phyloP scores from a whole-genome alignment of 495 filamentous ascomycete species.

The Staphylotrichum longicolle region DNA sequence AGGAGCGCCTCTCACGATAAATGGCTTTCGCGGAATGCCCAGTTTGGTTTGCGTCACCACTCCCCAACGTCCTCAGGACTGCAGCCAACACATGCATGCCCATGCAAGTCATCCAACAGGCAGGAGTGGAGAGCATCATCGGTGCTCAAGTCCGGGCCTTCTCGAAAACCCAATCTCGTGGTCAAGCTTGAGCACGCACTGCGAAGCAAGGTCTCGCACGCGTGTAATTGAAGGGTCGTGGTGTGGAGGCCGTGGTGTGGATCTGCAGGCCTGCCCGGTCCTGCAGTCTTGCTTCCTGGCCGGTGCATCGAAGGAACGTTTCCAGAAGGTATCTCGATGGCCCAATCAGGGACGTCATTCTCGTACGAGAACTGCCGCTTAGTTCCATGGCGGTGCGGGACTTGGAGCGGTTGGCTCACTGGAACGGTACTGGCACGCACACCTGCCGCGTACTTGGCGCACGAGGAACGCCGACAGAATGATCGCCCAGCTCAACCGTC shows the following conservation, averaged over 20 bases:
- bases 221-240: background rate
- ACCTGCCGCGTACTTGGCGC: too few relatives aligned
- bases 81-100: background rate
- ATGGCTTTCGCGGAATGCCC: slow-evolving; percentile 13
- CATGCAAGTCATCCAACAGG: background rate
- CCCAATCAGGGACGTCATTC: slow-evolving; percentile 19
- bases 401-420: background rate
- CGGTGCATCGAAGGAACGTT: slow-evolving; percentile 16
- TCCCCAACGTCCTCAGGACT: too few relatives aligned
- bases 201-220: background rate
- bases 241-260: slow-evolving; percentile 5
- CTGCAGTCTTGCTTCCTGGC: slow-evolving; percentile 2
- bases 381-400: background rate
- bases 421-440: too few relatives aligned
- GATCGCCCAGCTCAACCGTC: slow-evolving; percentile 1
- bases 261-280: background rate
- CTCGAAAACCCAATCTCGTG: slow-evolving; percentile 1
- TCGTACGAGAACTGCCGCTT: slow-evolving; percentile 11
- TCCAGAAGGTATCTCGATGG: slow-evolving; percentile 20
- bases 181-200: slow-evolving; percentile 5
- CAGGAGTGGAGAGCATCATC: background rate
- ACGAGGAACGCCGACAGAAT: too few relatives aligned
- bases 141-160: background rate
- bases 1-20: background rate
- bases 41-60: background rate